Evolutionary conservation across 805 yeast genomes (phyloP).

Genomic region (Candida pseudofarinosa): DNA sequence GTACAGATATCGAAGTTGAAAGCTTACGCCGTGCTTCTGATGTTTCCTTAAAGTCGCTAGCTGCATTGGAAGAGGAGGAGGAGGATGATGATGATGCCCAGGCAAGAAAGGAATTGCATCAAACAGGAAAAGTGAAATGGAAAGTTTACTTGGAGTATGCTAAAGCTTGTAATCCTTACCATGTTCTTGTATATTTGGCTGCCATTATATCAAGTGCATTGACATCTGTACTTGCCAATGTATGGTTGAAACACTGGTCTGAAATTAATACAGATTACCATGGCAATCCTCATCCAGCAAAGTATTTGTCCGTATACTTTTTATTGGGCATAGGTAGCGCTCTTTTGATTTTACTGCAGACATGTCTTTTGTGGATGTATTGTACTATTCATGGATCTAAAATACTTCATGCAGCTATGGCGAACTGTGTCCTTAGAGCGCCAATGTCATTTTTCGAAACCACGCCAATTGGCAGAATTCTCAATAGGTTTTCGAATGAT

Average conservation of each 20-base stretch:
- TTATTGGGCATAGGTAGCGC: conserved; percentile 70
- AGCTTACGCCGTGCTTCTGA: conserved; percentile 62
- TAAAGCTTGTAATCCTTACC: conserved; percentile 72
- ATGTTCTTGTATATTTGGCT: conserved; percentile 54
- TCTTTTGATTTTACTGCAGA: conserved; percentile 40
- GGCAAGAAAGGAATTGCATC: conserved; percentile 70
- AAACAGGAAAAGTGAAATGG: conserved; percentile 94
- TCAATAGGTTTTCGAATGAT: conserved; percentile 90
- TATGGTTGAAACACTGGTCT: conserved; percentile 98
- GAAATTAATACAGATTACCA: conserved; percentile 74
- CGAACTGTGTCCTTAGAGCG: conserved; percentile 66
- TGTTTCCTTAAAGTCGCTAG: conserved; percentile 37
- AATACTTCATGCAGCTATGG: conserved; percentile 72
- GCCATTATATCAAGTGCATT: conserved; percentile 57
- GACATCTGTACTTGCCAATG: conserved; percentile 63
- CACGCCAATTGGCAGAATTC: conserved; percentile 88
- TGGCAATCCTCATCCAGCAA: conserved; percentile 65
- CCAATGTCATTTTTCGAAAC: conserved; percentile 97
- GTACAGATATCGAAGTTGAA: conserved; percentile 24
- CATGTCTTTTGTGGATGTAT: conserved; percentile 68
- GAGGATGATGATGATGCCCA: conserved; percentile 33
- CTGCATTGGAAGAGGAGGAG: conserved; percentile 19
- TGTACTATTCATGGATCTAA: conserved; percentile 83
- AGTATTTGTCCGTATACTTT: conserved; percentile 72
- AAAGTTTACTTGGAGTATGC: conserved; percentile 79